These are phyloP conservation scores for Noccaea caerulescens DNA, from an alignment of 345 rosid genomes.

Conservation along the genomic window DNA sequence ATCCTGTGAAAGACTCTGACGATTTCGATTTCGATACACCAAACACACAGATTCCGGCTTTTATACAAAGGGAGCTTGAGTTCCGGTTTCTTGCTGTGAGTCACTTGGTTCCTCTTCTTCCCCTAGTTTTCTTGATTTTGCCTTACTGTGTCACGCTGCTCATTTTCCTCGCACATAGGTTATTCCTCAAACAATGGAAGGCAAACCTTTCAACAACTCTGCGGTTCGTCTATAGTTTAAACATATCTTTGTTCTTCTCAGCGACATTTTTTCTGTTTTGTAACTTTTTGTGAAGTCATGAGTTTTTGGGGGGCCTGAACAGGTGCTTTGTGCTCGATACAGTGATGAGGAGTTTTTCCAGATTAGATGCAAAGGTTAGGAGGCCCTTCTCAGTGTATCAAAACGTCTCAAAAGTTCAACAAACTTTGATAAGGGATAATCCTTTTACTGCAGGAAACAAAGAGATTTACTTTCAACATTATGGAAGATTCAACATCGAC, in stretches of 20 bases:
- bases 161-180: constrained; percentile 50
- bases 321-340: constrained; percentile 87
- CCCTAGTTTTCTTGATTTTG: background rate
- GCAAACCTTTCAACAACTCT: constrained; percentile 58
- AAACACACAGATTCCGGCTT: constrained; percentile 73
- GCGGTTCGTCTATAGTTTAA: constrained; percentile 58
- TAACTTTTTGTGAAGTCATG: constrained; percentile 7
- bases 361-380: constrained; percentile 74
- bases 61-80: constrained; percentile 80
- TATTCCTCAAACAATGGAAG: constrained; percentile 67
- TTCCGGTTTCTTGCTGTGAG: constrained; percentile 89
- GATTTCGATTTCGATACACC: constrained; percentile 17
- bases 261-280: background rate
- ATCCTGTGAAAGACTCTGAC: constrained; percentile 1
- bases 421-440: background rate
- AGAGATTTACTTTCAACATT: constrained; percentile 70
- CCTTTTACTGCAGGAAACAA: constrained; percentile 59
- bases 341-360: constrained; percentile 79
- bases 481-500: constrained; percentile 69
- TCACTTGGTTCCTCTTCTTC: constrained; percentile 39
- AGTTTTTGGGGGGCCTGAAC: constrained; percentile 25
- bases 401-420: constrained; percentile 5
- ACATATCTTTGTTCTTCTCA: background rate
- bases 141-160: constrained; percentile 3
- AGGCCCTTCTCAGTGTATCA: constrained; percentile 11